Conservation (phyloP, 1,139 yeast genomes). For the Dujonia santamariae region DNA sequence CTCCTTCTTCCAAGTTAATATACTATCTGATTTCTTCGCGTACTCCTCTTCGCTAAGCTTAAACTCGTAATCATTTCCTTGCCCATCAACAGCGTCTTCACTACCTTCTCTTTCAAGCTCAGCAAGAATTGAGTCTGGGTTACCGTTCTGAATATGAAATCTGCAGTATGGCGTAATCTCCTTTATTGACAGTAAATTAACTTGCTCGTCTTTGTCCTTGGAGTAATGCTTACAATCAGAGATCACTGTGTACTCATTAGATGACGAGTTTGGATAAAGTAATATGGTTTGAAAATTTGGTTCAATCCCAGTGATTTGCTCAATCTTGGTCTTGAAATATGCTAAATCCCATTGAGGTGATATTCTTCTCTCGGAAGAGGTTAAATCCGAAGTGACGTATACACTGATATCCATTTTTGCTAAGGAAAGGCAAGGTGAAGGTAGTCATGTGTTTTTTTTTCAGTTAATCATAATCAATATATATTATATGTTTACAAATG, state of each 20-base stretch:
- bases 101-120: constrained; percentile 29
- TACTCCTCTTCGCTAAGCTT: constrained; percentile 68
- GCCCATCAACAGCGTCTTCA: constrained; percentile 34
- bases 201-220: constrained; percentile 10
- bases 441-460: too few species aligned
- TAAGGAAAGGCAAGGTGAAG: not conserved
- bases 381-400: constrained; percentile 60
- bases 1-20: constrained; percentile 70
- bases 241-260: constrained; percentile 30
- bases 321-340: constrained; percentile 57
- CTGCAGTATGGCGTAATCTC: constrained; percentile 37
- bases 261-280: constrained; percentile 42
- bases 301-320: constrained; percentile 75
- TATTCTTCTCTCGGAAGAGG: constrained; percentile 69
- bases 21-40: constrained; percentile 56
- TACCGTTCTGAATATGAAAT: constrained; percentile 52
- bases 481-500: too few species aligned
- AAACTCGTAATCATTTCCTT: constrained; percentile 36
- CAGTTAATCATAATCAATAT: too few species aligned
- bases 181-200: constrained; percentile 15
- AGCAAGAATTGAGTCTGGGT: constrained; percentile 47
- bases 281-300: constrained; percentile 55
- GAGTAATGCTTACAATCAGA: constrained; percentile 17
- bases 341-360: constrained; percentile 61
- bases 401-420: constrained; percentile 49